Base-by-base conservation (phyloP, 805 yeast species). In the Candida corydali region DNA sequence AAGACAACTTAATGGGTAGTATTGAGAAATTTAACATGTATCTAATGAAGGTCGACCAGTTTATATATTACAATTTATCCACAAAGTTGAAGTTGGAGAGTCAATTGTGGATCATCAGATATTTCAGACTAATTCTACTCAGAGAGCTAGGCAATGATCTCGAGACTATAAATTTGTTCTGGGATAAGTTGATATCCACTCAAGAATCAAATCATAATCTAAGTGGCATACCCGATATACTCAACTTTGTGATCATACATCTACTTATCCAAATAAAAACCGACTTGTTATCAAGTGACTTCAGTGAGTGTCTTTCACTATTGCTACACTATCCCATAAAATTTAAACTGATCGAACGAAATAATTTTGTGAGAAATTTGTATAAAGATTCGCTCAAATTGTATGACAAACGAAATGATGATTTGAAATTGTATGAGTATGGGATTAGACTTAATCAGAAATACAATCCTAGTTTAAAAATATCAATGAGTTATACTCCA, bases 41-140 rank as follows among this genome's bases (percentile, higher is more conserved):
- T 38, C 51, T 76, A 27, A 74, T 75, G 63, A 66, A 73, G 41
- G 63, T 70, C 3, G 81, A 76, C 48, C 71, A 65, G 34, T 55
- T 67, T 12, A 57, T 73, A 12, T 74, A 71, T 43, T 70, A 71
- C 43, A 61, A 61, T 39, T 49, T 74, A 26, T 52, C 64, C 11
- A 66, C 63, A 33, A 69, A 65, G 43, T 56, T 73, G 26, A 60
- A 63, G 39, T 51, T 74, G 5, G 80, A 74, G 40, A 63, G 76
- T 2, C 73, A 74, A 36, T 59, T 76, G 29, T 76, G 80, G 80
- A 58, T 74, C 17, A 69, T 76, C n/a, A 49, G 81, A 29, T 76
- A 69, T 52, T 63, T 70, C 19, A 52, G 80, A 17, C 54, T 76
- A 24, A 42, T 75, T 3, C 53, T 74, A 12, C 55, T 68, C 5